Evolutionary conservation across 139 green algal species (phyloP), one percentile per base, ranked within the genome.

Genomic region (Eudorina sp.): DNA sequence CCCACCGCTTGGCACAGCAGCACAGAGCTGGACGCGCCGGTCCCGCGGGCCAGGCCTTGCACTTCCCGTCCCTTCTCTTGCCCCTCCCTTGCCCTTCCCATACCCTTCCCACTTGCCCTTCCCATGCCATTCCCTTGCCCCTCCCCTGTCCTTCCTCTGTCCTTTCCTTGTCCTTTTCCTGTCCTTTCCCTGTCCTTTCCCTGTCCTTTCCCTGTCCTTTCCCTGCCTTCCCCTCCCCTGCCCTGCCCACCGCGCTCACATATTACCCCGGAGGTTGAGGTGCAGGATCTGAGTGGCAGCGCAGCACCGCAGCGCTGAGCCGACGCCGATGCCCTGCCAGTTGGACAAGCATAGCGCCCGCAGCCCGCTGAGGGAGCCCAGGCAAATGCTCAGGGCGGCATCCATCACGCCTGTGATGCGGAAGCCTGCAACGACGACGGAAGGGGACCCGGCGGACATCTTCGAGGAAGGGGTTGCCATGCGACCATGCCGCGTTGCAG

Each of bases 321-420:
- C 58, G 36, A 75, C 7, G 16, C 11, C 7, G 53, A 36, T 27
- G 41, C 41, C 41, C 55, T 34, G 51, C 51, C 77, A 84, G 79
- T 86, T 86, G 79, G 41, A 60, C 27, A 86, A 43, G 43, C 55
- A 55, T 34, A 86, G 55, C 43, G 60, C 58, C 34, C 31, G 36
- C 40, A 86, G 58, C 5, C 4, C 14, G n/a, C 11, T 41, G 36
- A 75, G 60, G 40, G 34, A 48, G 38, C 5, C 27, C 79, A 86
- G 79, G 19, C 31, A 62, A 36, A 16, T 0, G 21, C 29, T 27
- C 36, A 70, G 53, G 2, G 53, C 77, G 14, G 29, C 19, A 5
- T 31, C 31, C 41, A 60, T 4, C 41, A 43, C 43, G 41, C 45
- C 2, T 43, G 13, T 34, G 27, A 5, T 40, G 14, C 21, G 16